Percentiles rank a stretch among this genome's conserved stretches.
Evolutionary conservation across 176 grass and related monocot species (phyloP).

Genomic region (maize (Zea mays)): DNA sequence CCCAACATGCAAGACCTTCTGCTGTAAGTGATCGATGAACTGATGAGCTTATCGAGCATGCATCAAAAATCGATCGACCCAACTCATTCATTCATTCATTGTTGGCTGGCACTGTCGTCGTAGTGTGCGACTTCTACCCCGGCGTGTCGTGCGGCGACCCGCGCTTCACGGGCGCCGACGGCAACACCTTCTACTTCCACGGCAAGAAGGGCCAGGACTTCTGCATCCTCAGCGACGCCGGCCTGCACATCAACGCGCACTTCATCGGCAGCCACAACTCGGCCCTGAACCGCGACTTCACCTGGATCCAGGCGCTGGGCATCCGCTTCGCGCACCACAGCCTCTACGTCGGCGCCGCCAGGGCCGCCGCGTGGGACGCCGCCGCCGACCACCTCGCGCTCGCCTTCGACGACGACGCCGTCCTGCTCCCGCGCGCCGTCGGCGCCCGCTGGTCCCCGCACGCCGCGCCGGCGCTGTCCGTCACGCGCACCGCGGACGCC

Average conservation of each 20-base stretch:
- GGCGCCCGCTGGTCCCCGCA: slow-evolving; percentile 32
- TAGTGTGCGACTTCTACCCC: slow-evolving; percentile 53
- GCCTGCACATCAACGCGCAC: slow-evolving; percentile 54
- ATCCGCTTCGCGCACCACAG: slow-evolving; percentile 49
- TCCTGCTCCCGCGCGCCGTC: not conserved
- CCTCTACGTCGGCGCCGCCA: slow-evolving; percentile 44
- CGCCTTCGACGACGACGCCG: slow-evolving; percentile 39
- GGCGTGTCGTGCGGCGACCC: slow-evolving; percentile 57
- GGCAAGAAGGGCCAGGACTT: slow-evolving; percentile 58
- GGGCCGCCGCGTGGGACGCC: slow-evolving; percentile 26
- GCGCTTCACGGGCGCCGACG: slow-evolving; percentile 62
- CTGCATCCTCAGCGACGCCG: slow-evolving; percentile 52
- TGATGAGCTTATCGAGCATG: too few relatives aligned
- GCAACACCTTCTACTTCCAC: slow-evolving; percentile 77
- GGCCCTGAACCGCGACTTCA: slow-evolving; percentile 50
- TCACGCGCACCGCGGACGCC: slow-evolving; percentile 9
- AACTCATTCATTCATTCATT: too few relatives aligned
- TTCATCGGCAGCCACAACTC: slow-evolving; percentile 63
- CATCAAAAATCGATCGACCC: too few relatives aligned
- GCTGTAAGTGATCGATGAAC: slow-evolving; percentile 36
- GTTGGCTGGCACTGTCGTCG: too few relatives aligned
- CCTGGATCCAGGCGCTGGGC: slow-evolving; percentile 64
- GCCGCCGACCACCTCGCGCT: slow-evolving; percentile 44
- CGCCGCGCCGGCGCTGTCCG: not conserved
- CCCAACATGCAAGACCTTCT: slow-evolving; percentile 60